These are phyloP conservation scores for Anastatica hierochuntica DNA, from an alignment of 345 rosid genomes.

Conservation along the genomic window DNA sequence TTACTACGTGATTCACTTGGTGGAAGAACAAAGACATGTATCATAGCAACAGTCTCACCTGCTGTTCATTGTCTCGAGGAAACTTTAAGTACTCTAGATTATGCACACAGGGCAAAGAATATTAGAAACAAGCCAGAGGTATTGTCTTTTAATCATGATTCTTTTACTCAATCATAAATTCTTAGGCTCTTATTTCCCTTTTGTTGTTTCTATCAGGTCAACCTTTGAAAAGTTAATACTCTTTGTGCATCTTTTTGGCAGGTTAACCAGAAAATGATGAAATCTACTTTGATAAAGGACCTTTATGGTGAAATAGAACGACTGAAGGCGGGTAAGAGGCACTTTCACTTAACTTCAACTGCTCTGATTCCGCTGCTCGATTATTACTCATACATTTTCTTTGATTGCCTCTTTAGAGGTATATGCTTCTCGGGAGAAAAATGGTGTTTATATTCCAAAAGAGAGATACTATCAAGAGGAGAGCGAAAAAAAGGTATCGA, in stretches of 20 bases:
- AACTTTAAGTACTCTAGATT: conserved; percentile 93
- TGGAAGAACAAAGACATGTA: conserved; percentile 98
- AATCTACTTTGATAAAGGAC: conserved; percentile 94
- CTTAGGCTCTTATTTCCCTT: conserved; percentile 4
- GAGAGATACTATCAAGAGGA: conserved; percentile 96
- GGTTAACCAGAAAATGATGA: conserved; percentile 99
- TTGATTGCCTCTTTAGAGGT: conserved; percentile 54
- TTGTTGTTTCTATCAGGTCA: not conserved
- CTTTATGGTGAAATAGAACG: conserved; percentile 99
- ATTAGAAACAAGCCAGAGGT: conserved; percentile 99
- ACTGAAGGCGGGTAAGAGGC: conserved; percentile 74
- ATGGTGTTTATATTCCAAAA: conserved; percentile 92
- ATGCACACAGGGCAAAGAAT: conserved; percentile 95
- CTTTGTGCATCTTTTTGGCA: conserved; percentile 19
- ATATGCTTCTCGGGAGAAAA: conserved; percentile 94
- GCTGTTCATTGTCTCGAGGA: conserved; percentile 98
- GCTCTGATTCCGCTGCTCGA: no score
- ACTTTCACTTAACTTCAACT: no score
- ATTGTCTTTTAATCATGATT: conserved; percentile 6
- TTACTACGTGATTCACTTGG: conserved; percentile 98
- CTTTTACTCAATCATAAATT: not conserved
- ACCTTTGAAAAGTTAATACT: not conserved
- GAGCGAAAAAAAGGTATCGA: conserved; percentile 76
- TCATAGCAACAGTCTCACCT: conserved; percentile 98
- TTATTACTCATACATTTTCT: not conserved